phyloP scores from a whole-genome alignment of 2,329 filamentous ascomycete genomes.

The Rhynchosporium graminicola region DNA sequence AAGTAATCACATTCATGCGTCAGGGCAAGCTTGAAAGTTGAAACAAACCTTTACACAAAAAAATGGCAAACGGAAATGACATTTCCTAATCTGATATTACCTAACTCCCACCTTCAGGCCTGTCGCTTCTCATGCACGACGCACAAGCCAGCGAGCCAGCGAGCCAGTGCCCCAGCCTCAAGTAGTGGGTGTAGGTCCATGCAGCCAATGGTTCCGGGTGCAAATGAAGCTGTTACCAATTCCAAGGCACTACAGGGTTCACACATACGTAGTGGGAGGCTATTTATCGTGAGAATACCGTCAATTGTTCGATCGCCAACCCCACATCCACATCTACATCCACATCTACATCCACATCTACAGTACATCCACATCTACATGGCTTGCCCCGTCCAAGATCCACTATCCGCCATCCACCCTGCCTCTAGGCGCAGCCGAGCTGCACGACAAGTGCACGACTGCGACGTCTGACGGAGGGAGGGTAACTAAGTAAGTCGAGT shows the following conservation, averaged over 20 bases:
- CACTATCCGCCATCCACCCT: too few species aligned
- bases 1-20: neutral
- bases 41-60: slow-evolving; percentile 12
- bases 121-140: slow-evolving; percentile 6
- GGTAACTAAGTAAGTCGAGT: too few species aligned
- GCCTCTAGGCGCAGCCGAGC: too few species aligned
- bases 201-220: slow-evolving; percentile 1
- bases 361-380: too few species aligned
- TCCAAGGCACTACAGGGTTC: slow-evolving; percentile 13
- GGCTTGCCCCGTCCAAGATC: too few species aligned
- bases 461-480: too few species aligned
- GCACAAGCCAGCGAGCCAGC: neutral
- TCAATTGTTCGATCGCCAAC: too few species aligned
- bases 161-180: neutral
- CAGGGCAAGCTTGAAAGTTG: neutral
- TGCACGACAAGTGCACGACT: too few species aligned
- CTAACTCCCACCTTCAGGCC: slow-evolving; percentile 14
- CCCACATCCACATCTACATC: too few species aligned
- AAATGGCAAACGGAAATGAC: slow-evolving; percentile 11
- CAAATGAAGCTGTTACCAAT: slow-evolving; percentile 18
- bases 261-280: slow-evolving; percentile 6
- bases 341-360: too few species aligned
- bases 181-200: neutral
- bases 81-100: slow-evolving; percentile 18
- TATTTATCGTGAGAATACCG: neutral